Evolutionary conservation across 345 rosid genomes (phyloP), one percentile per base, ranked within the genome.

Genomic region (Cardamine occulta): DNA sequence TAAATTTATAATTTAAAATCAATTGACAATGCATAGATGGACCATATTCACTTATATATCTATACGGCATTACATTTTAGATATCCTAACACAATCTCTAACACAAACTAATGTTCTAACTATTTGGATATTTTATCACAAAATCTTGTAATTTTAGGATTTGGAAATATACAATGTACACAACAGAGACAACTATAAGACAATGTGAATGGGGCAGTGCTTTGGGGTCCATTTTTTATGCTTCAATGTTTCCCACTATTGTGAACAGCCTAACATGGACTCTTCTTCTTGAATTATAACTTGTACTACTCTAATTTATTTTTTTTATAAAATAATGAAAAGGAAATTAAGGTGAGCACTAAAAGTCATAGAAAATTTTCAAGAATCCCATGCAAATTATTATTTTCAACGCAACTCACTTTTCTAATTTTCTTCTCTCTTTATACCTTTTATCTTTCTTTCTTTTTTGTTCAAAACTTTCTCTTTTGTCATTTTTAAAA

Each of bases 211-310:
- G 71, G 72, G 80, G 77, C 64, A 58, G 17, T 59, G 77, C 54
- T 44, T 72, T 44, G 63, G 71, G 74, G 84, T 77, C 83, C 84
- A 71, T 67, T 37, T 59, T 78, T 66, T 78, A 13, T 74, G 79
- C 76, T 59, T 54, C 67, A 74, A 53, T 82, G 87, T 77, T 85
- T 78, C 78, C 86, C 79, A 79, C 87, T 66, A 54, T 17, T 57
- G 79, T 74, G 21, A 45, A 63, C 83, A 74, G 74, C 80, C 73
- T 54, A 81, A 72, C 79, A 82, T 80, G 81, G 70, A 56, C 66
- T 37, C 57, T 64, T 60, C 40, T 74, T 63, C 72, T 56, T 63
- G 45, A 62, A 56, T 78, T 40, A 58, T 58, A 75, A 60, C 26
- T 35, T 68, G 76, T 78, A 39, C 74, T 73, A 72, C 67, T 68